Evolutionary conservation across 208 protist species (phyloP).

Genomic region (Acanthamoeba triangularis): DNA sequence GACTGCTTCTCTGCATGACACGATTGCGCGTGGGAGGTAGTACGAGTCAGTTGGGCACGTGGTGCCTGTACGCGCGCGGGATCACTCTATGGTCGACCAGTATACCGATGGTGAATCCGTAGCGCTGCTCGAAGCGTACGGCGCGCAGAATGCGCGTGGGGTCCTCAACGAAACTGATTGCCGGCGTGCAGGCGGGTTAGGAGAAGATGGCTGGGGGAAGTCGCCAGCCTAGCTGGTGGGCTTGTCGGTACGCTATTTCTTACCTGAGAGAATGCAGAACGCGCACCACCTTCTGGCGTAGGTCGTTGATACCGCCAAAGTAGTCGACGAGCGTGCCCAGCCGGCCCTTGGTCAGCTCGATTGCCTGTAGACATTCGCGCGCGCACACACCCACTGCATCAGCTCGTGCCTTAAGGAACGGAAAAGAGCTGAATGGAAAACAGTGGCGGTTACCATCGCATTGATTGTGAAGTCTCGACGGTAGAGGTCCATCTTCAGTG

Average conservation of each 20-base stretch:
- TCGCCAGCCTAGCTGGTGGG: neutral
- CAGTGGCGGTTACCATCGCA: slow-evolving; percentile 35
- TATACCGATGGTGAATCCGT: slow-evolving; percentile 60
- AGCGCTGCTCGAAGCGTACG: slow-evolving; percentile 74
- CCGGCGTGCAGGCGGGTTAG: neutral
- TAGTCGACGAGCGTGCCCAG: slow-evolving; percentile 65
- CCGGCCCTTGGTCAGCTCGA: slow-evolving; percentile 58
- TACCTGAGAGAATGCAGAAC: slow-evolving; percentile 72
- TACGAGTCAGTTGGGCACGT: neutral
- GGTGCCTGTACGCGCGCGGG: no score
- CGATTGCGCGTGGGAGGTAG: neutral
- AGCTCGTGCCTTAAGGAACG: neutral
- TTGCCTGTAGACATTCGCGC: neutral
- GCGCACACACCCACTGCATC: neutral
- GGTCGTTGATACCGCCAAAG: slow-evolving; percentile 13
- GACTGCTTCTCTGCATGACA: slow-evolving; percentile 13
- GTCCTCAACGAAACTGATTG: slow-evolving; percentile 72
- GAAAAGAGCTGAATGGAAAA: neutral
- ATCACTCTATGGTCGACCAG: no score
- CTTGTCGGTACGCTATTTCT: neutral
- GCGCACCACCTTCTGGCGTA: slow-evolving; percentile 16
- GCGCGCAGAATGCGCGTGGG: slow-evolving; percentile 65
- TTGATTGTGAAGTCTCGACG: slow-evolving; percentile 71
- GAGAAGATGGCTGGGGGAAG: no score
- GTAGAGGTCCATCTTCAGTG: slow-evolving; percentile 77